Base-by-base conservation (phyloP, 192 early-diverging fungal genomes). In the Powellomyces hirtus region DNA sequence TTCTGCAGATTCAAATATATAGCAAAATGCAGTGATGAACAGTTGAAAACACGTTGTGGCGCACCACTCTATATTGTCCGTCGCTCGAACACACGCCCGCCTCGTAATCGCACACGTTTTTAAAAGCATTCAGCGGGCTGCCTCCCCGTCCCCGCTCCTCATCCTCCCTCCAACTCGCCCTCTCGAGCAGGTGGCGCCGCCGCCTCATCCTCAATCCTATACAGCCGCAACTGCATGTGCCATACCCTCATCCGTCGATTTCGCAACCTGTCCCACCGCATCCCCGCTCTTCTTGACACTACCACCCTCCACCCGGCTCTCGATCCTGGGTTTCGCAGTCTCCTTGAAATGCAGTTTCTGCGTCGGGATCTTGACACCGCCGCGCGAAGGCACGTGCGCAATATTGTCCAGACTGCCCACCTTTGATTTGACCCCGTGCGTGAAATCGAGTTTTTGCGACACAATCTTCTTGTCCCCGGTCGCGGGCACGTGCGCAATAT, bases 181-280 rank as follows among this genome's bases (percentile, higher is more conserved):
- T n/a, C n/a, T n/a, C n/a, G n/a, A n/a, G n/a, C n/a, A n/a, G n/a
- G n/a, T n/a, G n/a, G n/a, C n/a, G n/a, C n/a, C n/a, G n/a, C n/a
- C n/a, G n/a, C n/a, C n/a, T n/a, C n/a, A n/a, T n/a, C n/a, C n/a
- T n/a, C n/a, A n/a, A n/a, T n/a, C n/a, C n/a, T n/a, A n/a, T n/a
- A n/a, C n/a, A n/a, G n/a, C n/a, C n/a, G n/a, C n/a, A n/a, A 87
- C 83, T 31, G 75, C 73, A 2, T 92, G 91, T 89, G 89, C 82
- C 79, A 85, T 92, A 74, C 71, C 90, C 33, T 79, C 85, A 0
- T 91, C 89, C 75, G 87, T 42, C n/a, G n/a, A n/a, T n/a, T n/a
- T 10, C 11, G 11, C 40, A 10, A 42, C 40, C 40, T 42, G 10
- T 10, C 40, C 40, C 40, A n/a, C 40, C 40, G n/a, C 11, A 42